phyloP scores from a whole-genome alignment of 2,329 filamentous ascomycete species.

The Rutstroemia sp. region DNA sequence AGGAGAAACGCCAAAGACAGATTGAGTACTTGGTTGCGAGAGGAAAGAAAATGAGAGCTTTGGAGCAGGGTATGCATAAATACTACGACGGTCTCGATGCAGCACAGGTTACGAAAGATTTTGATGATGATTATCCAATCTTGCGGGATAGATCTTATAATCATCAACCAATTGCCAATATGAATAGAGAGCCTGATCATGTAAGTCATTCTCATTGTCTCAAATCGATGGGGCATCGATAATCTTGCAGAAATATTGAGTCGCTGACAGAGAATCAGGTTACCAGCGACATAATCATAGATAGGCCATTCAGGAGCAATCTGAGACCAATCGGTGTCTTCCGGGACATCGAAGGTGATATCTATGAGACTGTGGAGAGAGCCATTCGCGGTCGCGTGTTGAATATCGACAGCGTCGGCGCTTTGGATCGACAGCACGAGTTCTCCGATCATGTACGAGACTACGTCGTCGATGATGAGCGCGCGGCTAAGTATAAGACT shows the following conservation, averaged over 20 bases:
- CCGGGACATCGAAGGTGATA: neutral
- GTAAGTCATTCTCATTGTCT: neutral
- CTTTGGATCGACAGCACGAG: neutral
- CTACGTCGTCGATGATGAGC: neutral
- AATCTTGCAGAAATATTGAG: neutral
- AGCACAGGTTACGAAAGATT: neutral
- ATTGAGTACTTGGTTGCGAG: neutral
- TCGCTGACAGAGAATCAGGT: neutral
- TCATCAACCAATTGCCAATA: neutral
- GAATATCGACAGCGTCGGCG: neutral
- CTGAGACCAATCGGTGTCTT: constrained; percentile 1
- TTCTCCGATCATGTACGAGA: neutral
- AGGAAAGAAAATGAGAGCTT: neutral
- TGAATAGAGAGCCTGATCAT: neutral
- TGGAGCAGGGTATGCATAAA: neutral
- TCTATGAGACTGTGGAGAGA: neutral
- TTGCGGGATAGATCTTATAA: neutral
- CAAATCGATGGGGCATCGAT: too few species aligned
- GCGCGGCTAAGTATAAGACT: neutral
- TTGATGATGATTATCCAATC: neutral
- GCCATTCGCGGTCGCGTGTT: neutral
- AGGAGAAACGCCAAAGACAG: neutral
- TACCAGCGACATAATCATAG: constrained; percentile 1
- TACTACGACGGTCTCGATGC: neutral
- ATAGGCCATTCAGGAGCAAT: neutral